Percentiles rank a stretch among this genome's conserved stretches.
Conservation (phyloP, 306 rosid species). For the Casuarina cunninghamiana region DNA sequence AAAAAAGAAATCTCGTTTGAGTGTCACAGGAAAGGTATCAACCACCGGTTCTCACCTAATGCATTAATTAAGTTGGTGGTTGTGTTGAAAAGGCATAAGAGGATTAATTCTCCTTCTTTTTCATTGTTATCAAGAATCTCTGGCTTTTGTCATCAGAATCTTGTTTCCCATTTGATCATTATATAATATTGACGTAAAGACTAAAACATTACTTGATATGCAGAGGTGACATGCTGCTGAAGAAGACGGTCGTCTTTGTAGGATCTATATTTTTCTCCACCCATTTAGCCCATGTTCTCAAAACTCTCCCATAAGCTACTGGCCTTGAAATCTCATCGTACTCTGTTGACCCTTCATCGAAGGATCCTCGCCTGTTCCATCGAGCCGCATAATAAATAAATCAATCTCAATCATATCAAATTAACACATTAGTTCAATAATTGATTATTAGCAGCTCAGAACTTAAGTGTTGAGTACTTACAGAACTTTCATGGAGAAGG, state of each 20-base stretch:
- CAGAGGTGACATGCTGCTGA: constrained; percentile 90
- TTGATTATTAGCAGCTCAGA: too few species aligned
- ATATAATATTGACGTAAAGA: neutral
- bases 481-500: constrained; percentile 76
- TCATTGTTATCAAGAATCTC: neutral
- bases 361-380: constrained; percentile 71
- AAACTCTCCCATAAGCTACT: constrained; percentile 59
- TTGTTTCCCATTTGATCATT: neutral
- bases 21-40: neutral
- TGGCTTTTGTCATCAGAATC: neutral
- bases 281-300: constrained; percentile 83
- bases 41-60: constrained; percentile 1
- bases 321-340: constrained; percentile 77
- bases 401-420: constrained; percentile 13
- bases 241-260: constrained; percentile 74
- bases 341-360: constrained; percentile 71
- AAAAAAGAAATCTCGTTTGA: neutral
- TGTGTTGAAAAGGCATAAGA: neutral
- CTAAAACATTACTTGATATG: constrained; percentile 70
- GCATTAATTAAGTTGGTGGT: neutral
- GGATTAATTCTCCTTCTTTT: too few species aligned
- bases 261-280: constrained; percentile 74
- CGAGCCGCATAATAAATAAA: constrained; percentile 5
- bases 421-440: neutral
- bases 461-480: constrained; percentile 36